Conservation (phyloP, 1,284 basidiomycete genomes). For the Ceratobasidium sp. region DNA sequence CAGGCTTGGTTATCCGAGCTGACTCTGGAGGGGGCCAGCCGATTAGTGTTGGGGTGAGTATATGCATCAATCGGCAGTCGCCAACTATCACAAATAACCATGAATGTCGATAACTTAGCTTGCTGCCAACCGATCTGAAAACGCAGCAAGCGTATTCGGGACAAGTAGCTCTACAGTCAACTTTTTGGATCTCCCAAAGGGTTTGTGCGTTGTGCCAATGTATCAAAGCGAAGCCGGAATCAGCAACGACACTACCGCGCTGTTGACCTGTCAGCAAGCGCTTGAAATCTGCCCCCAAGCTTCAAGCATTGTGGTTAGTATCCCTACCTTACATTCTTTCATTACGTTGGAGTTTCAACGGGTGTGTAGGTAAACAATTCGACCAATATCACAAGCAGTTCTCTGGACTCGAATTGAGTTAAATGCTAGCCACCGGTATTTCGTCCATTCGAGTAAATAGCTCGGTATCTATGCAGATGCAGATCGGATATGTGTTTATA, state of each 20-base stretch:
- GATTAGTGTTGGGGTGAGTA: not conserved
- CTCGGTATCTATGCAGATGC: not conserved
- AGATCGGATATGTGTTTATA: not conserved
- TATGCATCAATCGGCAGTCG: not conserved
- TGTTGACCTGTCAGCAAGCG: slow-evolving; percentile 23
- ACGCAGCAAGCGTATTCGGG: slow-evolving; percentile 9
- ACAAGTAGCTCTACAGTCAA: slow-evolving; percentile 4
- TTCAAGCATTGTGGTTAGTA: slow-evolving; percentile 9
- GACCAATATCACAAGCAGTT: not conserved
- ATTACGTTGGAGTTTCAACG: not conserved
- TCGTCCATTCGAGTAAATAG: not conserved
- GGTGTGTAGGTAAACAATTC: slow-evolving; percentile 1
- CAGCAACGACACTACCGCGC: not conserved
- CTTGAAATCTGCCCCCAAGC: slow-evolving; percentile 24
- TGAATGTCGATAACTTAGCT: not conserved
- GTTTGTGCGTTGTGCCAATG: slow-evolving; percentile 11
- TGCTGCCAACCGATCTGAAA: slow-evolving; percentile 13
- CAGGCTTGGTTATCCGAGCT: not conserved
- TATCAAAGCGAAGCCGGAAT: slow-evolving; percentile 1
- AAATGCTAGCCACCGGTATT: too few relatives aligned
- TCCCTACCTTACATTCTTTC: not conserved
- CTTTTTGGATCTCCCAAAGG: not conserved
- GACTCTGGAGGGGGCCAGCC: not conserved
- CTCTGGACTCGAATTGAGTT: not conserved
- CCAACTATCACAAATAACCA: not conserved